Evolutionary conservation across 2,329 filamentous ascomycete genomes (phyloP).

Genomic region (Aspergillus hiratsukae): DNA sequence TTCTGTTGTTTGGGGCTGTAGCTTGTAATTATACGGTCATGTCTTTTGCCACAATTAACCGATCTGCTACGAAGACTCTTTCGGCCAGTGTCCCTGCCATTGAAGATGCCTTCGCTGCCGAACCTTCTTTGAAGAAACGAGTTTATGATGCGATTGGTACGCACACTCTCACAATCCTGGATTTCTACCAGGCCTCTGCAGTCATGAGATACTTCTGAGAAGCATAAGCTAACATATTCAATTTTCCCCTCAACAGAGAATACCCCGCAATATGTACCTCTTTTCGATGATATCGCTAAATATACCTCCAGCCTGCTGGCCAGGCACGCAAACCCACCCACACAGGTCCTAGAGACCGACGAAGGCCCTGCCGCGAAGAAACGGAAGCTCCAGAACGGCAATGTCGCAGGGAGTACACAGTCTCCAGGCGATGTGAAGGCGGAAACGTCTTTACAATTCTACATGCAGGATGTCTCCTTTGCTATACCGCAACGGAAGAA

Average conservation of each 20-base stretch:
- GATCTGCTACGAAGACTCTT: constrained; percentile 11
- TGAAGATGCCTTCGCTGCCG: constrained; percentile 39
- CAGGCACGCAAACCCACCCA: constrained; percentile 24
- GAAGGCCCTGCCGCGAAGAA: constrained; percentile 44
- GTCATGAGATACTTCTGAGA: background rate
- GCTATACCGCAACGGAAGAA: constrained; percentile 61
- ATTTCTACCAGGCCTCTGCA: background rate
- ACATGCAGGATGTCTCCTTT: constrained; percentile 56
- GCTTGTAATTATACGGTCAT: constrained; percentile 20
- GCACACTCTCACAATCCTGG: constrained; percentile 11
- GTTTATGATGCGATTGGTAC: constrained; percentile 42
- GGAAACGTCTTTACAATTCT: constrained; percentile 38
- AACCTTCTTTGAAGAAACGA: constrained; percentile 36
- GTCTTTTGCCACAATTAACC: constrained; percentile 37
- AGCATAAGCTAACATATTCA: background rate
- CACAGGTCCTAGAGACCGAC: constrained; percentile 22
- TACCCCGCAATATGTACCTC: constrained; percentile 34
- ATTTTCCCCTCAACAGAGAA: constrained; percentile 20
- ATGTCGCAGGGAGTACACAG: constrained; percentile 22
- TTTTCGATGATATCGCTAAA: constrained; percentile 49
- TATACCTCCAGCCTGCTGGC: constrained; percentile 39
- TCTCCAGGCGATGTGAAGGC: constrained; percentile 29
- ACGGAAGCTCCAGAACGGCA: constrained; percentile 45
- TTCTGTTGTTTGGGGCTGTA: constrained; percentile 14
- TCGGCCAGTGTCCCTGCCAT: constrained; percentile 27